Base-by-base conservation (phyloP, 1,284 basidiomycete genomes). In the Moesziomyces sp. region DNA sequence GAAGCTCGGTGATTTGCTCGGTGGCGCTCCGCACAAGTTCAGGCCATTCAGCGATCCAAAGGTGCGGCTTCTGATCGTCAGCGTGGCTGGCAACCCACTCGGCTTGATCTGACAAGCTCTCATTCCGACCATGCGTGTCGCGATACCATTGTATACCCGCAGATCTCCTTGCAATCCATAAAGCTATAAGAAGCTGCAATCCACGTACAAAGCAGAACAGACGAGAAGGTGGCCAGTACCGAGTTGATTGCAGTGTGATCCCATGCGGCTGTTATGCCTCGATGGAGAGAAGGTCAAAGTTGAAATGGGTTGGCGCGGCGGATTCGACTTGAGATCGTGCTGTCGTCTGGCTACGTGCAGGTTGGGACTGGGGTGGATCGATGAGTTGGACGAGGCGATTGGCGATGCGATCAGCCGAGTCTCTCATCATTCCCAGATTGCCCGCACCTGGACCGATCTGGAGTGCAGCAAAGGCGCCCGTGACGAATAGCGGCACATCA, bases 351-450 rank as follows among this genome's bases (percentile, higher is more conserved):
- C 45, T 34, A 18, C 10, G 2, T 9, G 28, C 23, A 18, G 4
- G 13, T 28, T 44, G 28, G 8, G 40, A 30, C 13, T 19, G 9
- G n/a, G 24, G n/a, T 10, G 21, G 30, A n/a, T 8, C 14, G 7
- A 65, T 13, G 4, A 76, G 51, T 24, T 77, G 65, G 23, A 57
- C 38, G 19, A 85, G 49, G 3, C 77, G 51, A 24, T 69, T 71
- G 0, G 80, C 84, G 28, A 86, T 79, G 1, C 85, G 70, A 48
- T 86, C 85, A 0, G 85, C 85, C 10, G 82, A 84, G 18, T 80
- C 79, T 6, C 85, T 65, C 42, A 84, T 83, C 4, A 85, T 84
- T 19, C 78, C 79, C 11, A 85, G 63, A 44, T 86, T 86, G 28
- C 77, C 78, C 0, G 82, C 84, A 13, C 77, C 84, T 0, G 85